Evolutionary conservation across 2,329 filamentous ascomycete species (phyloP).

Genomic region (Fusarium acutatum): DNA sequence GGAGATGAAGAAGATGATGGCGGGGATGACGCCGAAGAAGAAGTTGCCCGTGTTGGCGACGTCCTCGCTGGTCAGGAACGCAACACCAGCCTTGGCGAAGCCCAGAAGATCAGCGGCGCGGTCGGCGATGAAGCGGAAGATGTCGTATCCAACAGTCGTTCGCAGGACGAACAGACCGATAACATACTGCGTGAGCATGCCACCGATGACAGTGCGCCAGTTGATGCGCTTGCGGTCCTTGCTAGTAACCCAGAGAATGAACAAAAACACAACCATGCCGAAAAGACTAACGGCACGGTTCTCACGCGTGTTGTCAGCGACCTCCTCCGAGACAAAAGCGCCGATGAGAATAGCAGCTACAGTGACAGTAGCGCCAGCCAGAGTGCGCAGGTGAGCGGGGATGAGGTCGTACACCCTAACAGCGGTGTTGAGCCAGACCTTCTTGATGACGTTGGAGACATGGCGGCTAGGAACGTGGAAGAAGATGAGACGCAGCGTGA

Average conservation of each 20-base stretch:
- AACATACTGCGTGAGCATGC: constrained; percentile 89
- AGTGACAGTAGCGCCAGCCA: constrained; percentile 69
- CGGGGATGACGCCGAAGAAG: constrained; percentile 81
- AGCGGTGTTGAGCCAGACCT: constrained; percentile 72
- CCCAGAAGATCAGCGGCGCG: constrained; percentile 78
- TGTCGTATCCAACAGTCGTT: constrained; percentile 83
- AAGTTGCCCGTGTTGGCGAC: constrained; percentile 70
- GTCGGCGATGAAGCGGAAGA: constrained; percentile 87
- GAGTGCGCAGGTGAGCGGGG: constrained; percentile 71
- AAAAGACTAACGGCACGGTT: constrained; percentile 85
- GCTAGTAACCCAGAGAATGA: constrained; percentile 74
- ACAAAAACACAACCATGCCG: constrained; percentile 77
- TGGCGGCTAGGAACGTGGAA: constrained; percentile 75
- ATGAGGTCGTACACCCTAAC: constrained; percentile 67
- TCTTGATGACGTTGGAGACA: constrained; percentile 72
- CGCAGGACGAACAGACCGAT: constrained; percentile 88
- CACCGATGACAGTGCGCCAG: constrained; percentile 86
- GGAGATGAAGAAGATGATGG: constrained; percentile 96
- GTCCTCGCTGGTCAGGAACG: constrained; percentile 65
- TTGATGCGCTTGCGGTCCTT: constrained; percentile 69
- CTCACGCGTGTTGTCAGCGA: constrained; percentile 77
- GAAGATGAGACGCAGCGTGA: constrained; percentile 77
- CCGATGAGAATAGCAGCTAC: constrained; percentile 80
- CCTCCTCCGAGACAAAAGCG: constrained; percentile 76
- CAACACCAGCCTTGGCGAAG: constrained; percentile 77